Percentiles rank a stretch among this genome's conserved stretches.
Evolutionary conservation across 164 flowering plant species (phyloP).

Genomic region (Dillenia suffruticosa): DNA sequence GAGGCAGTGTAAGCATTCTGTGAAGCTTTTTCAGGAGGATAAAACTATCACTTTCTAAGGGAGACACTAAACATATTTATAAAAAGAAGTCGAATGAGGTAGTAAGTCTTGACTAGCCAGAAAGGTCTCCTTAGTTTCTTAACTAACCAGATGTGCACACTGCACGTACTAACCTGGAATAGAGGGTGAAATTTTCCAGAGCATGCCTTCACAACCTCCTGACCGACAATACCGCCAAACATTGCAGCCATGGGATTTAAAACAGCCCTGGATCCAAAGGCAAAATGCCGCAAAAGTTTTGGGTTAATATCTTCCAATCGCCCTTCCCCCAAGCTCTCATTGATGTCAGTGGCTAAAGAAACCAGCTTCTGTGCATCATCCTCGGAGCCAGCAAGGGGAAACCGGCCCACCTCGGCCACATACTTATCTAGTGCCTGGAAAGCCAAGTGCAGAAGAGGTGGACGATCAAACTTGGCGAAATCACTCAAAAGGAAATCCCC

Average conservation of each 20-base stretch:
- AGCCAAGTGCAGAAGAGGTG: slow-evolving; percentile 77
- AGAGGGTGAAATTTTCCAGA: slow-evolving; percentile 95
- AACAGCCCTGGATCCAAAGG: slow-evolving; percentile 85
- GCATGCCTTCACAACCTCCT: slow-evolving; percentile 92
- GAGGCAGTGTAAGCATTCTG: no score
- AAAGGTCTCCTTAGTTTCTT: no score
- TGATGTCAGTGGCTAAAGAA: slow-evolving; percentile 38
- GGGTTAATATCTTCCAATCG: slow-evolving; percentile 53
- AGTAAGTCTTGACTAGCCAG: no score
- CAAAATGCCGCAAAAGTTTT: slow-evolving; percentile 59
- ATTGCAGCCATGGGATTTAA: slow-evolving; percentile 95
- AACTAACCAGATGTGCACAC: no score
- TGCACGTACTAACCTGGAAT: slow-evolving; percentile 48
- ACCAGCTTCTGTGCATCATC: slow-evolving; percentile 78
- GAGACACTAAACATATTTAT: no score
- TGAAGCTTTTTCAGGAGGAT: no score
- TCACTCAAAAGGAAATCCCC: slow-evolving; percentile 85
- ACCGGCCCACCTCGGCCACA: slow-evolving; percentile 49
- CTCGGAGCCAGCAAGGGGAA: slow-evolving; percentile 78
- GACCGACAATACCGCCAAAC: slow-evolving; percentile 96
- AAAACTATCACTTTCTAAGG: no score
- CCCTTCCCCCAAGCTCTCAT: slow-evolving; percentile 50
- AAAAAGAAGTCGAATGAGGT: no score
- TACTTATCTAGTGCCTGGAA: slow-evolving; percentile 80
- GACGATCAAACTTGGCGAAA: slow-evolving; percentile 80